These are phyloP conservation scores for Teunomyces tritomae DNA, from an alignment of 805 yeast species.

Conservation along the genomic window DNA sequence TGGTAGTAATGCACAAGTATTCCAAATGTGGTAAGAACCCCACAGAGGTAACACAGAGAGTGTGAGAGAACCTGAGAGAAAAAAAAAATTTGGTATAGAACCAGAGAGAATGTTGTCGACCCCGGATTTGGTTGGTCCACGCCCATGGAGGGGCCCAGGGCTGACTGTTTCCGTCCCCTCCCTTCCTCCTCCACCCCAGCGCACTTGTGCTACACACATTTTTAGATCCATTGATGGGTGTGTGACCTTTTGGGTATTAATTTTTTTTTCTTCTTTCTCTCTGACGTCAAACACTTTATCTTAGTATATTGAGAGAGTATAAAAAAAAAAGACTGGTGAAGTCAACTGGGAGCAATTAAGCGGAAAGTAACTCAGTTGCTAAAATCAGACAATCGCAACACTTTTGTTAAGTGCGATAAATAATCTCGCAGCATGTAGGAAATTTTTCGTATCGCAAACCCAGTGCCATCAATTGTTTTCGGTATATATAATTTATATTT, in stretches of 20 bases:
- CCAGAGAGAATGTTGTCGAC: not conserved
- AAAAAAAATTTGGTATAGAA: not conserved
- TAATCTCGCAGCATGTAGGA: not conserved
- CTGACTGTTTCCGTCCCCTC: not conserved
- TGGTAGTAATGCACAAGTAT: no score
- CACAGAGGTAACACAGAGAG: no score
- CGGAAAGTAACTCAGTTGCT: not conserved
- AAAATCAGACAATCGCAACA: conserved; percentile 4
- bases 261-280: no score
- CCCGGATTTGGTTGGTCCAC: conserved; percentile 2
- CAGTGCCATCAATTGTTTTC: not conserved
- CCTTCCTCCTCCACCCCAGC: not conserved
- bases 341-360: not conserved
- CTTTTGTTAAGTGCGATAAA: not conserved
- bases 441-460: not conserved
- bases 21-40: no score
- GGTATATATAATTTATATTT: not conserved
- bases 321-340: no score
- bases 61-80: no score
- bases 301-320: no score
- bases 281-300: no score
- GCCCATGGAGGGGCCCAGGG: not conserved
- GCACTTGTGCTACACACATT: not conserved
- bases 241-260: not conserved
- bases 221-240: not conserved